Percentiles rank a stretch among this genome's conserved stretches.
Conservation (phyloP, 306 rosid genomes). For the Abrus pulchellus region DNA sequence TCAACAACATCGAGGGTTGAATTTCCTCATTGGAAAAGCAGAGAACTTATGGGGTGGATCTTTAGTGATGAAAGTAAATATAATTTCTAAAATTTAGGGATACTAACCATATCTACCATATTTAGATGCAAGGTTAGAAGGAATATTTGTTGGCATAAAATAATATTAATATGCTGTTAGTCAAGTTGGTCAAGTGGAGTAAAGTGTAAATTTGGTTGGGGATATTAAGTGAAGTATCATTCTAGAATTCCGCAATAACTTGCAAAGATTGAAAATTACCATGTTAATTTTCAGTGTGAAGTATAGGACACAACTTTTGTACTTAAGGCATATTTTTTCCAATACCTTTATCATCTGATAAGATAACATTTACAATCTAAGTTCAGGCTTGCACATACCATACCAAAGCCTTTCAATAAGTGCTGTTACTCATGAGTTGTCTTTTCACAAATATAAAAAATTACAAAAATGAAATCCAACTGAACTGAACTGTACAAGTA, state of each 20-base stretch:
- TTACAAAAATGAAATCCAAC: slow-evolving; percentile 29
- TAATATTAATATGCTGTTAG: slow-evolving; percentile 10
- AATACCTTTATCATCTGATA: slow-evolving; percentile 15
- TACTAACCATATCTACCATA: slow-evolving; percentile 5
- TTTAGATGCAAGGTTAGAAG: slow-evolving; percentile 1
- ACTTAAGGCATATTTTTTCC: background rate
- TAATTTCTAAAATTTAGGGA: slow-evolving; percentile 25
- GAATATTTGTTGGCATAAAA: slow-evolving; percentile 23
- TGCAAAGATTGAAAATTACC: background rate
- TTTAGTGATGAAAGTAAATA: background rate
- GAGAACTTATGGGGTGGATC: background rate
- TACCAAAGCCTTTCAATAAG: slow-evolving; percentile 32
- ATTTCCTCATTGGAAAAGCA: slow-evolving; percentile 5
- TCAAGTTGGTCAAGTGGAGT: background rate
- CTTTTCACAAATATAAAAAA: background rate
- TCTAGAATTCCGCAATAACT: background rate
- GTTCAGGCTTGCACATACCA: slow-evolving; percentile 30
- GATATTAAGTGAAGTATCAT: background rate
- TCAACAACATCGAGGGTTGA: background rate
- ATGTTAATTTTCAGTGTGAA: background rate
- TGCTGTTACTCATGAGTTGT: background rate
- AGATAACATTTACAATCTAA: slow-evolving; percentile 2
- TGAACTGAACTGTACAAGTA: slow-evolving; percentile 32
- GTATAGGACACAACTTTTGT: background rate
- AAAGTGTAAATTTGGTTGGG: slow-evolving; percentile 10